Percentiles rank a stretch among this genome's conserved stretches.
These are phyloP conservation scores for Entonaema liquescens DNA, from an alignment of 495 filamentous ascomycete species.

Conservation along the genomic window DNA sequence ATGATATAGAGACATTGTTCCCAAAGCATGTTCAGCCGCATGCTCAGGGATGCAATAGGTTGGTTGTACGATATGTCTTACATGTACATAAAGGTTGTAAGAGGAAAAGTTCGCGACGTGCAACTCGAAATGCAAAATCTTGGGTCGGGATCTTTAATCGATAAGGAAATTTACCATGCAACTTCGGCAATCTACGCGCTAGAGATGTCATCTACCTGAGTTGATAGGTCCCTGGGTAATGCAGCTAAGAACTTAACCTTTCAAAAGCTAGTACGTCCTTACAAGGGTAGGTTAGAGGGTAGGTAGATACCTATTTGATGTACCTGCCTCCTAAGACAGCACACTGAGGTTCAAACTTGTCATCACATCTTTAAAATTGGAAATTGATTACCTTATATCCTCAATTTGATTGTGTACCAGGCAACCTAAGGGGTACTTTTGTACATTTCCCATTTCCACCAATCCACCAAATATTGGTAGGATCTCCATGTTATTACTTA, in stretches of 20 bases:
- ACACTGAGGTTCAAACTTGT: no score
- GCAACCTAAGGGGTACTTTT: no score
- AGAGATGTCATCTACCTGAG: not conserved
- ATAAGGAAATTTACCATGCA: not conserved
- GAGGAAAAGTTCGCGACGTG: not conserved
- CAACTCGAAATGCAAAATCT: constrained; percentile 10
- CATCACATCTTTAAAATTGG: no score
- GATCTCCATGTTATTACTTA: not conserved
- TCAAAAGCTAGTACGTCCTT: not conserved
- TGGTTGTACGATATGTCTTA: constrained; percentile 4
- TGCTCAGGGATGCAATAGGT: constrained; percentile 16
- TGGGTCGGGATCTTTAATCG: constrained; percentile 5
- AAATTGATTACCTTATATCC: no score
- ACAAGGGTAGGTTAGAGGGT: not conserved
- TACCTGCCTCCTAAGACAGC: no score
- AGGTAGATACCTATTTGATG: not conserved
- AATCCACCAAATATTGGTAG: not conserved
- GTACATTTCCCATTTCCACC: not conserved
- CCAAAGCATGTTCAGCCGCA: constrained; percentile 19
- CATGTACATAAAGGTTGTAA: constrained; percentile 1
- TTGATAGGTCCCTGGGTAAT: not conserved
- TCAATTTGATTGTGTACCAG: not conserved
- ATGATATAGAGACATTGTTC: constrained; percentile 90
- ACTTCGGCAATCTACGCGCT: not conserved
- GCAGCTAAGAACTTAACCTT: not conserved